Base-by-base conservation (phyloP, 2,329 filamentous ascomycete species). In the Xylariaceae sp. region DNA sequence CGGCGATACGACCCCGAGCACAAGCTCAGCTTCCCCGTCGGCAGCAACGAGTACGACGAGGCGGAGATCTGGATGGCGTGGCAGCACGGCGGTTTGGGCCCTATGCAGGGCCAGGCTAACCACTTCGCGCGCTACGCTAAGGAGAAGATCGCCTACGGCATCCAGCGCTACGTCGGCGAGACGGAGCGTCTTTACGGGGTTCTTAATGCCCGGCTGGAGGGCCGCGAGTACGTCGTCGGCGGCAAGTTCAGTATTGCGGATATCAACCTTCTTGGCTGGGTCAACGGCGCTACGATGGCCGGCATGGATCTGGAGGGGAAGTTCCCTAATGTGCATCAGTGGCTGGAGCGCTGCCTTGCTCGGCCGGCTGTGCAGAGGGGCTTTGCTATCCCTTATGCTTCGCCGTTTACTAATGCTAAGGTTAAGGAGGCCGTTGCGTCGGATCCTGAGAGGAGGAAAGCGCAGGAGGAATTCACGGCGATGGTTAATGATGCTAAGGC, bases 111-210 rank as follows among this genome's bases (percentile, higher is more conserved):
- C 21, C 87, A 91, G 68, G 84, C 86, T 54, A 86, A 87, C 69
- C 86, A 92, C 72, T 92, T 92, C 74, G 69, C 75, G 49, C 78
- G 81, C 39, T 84, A 85, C 63, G 81, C 86, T 3, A 81, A 84
- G 40, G 85, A 89, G 64, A 80, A 79, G 65, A 85, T 89, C 63
- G 76, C 83, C 47, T 92, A 90, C 68, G 84, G 79, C 46, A 79
- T 87, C 15, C 84, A 87, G 65, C 81, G 88, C 39, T 92, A 92
- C 70, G 76, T 86, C 49, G 89, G 87, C 64, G 89, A 92, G 75
- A 83, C 84, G 1, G 79, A 87, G 60, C 81, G 89, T 2, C 76
- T 92, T 1, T 92, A 91, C 70, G 80, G 85, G 21, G 76, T 92
- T 18, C 76, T 92, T 1, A 80, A 92, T 68, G 76, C 77, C 63